Conservation (phyloP, 352 stramenopile genomes). For the Pythium coloratum region DNA sequence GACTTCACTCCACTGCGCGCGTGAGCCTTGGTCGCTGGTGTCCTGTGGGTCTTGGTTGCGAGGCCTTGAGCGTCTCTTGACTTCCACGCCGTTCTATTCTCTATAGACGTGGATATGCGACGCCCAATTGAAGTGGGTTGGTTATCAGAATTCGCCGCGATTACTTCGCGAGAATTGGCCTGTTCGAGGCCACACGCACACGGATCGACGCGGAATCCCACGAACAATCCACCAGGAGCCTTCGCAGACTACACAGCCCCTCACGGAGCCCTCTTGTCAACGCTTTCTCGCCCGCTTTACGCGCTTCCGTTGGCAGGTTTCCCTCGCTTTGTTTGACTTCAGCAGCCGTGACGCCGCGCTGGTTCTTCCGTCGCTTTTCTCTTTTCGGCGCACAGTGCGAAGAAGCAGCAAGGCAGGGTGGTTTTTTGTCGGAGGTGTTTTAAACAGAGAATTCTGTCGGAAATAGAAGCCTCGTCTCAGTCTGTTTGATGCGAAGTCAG, state of each 20-base stretch:
- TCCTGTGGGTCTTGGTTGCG: not conserved
- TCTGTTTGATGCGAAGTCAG: not conserved
- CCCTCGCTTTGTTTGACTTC: slow-evolving; percentile 2
- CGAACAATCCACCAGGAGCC: not conserved
- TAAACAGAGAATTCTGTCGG: slow-evolving; percentile 29
- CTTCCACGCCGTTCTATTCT: slow-evolving; percentile 2
- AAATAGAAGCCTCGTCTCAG: not conserved
- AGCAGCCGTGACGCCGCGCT: not conserved
- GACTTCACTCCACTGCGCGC: too few species aligned
- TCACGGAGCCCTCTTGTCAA: not conserved
- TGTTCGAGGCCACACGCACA: not conserved
- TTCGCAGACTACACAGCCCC: not conserved
- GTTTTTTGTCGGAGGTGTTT: slow-evolving; percentile 23
- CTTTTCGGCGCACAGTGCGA: slow-evolving; percentile 12
- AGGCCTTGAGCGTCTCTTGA: not conserved
- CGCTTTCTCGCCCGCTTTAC: not conserved
- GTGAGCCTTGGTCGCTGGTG: not conserved
- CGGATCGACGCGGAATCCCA: slow-evolving; percentile 4
- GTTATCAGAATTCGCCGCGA: not conserved
- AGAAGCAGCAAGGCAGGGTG: slow-evolving; percentile 13
- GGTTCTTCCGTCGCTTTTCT: slow-evolving; percentile 16
- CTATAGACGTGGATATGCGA: not conserved
- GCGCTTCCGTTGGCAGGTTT: not conserved
- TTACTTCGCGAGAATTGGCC: not conserved
- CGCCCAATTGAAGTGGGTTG: slow-evolving; percentile 4